Evolutionary conservation across 2,329 filamentous ascomycete species (phyloP).

Genomic region (Pseudopyricularia javanii): DNA sequence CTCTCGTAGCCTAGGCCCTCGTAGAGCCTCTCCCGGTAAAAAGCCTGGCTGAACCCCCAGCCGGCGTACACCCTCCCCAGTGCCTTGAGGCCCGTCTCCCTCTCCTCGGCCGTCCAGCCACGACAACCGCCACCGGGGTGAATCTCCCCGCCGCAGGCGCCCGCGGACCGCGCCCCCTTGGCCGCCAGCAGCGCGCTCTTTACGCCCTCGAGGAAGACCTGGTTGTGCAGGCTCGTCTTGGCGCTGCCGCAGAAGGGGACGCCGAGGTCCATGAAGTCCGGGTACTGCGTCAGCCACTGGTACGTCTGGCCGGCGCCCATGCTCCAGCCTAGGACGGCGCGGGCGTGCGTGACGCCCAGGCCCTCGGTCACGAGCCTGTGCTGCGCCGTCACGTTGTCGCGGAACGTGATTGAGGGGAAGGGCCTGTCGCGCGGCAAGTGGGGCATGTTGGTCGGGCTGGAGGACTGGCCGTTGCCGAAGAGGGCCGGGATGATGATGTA

Average conservation of each 20-base stretch:
- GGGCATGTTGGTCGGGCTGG: constrained; percentile 35
- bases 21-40: constrained; percentile 62
- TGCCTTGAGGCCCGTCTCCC: constrained; percentile 42
- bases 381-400: constrained; percentile 40
- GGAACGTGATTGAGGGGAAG: constrained; percentile 32
- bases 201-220: constrained; percentile 41
- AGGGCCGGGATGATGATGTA: constrained; percentile 38
- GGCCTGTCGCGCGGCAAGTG: constrained; percentile 10
- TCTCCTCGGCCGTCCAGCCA: constrained; percentile 8
- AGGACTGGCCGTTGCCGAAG: constrained; percentile 40
- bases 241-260: constrained; percentile 39
- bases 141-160: not conserved
- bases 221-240: constrained; percentile 36
- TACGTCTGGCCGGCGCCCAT: constrained; percentile 44
- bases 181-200: constrained; percentile 27
- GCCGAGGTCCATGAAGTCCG: constrained; percentile 30
- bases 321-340: constrained; percentile 39
- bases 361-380: constrained; percentile 24
- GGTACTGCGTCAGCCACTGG: constrained; percentile 36
- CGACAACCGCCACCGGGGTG: not conserved
- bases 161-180: constrained; percentile 10
- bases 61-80: constrained; percentile 67
- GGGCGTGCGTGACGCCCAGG: constrained; percentile 27
- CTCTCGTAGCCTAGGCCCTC: constrained; percentile 53
- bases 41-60: constrained; percentile 70